Conservation (phyloP, 345 rosid species). For the Adansonia digitata region DNA sequence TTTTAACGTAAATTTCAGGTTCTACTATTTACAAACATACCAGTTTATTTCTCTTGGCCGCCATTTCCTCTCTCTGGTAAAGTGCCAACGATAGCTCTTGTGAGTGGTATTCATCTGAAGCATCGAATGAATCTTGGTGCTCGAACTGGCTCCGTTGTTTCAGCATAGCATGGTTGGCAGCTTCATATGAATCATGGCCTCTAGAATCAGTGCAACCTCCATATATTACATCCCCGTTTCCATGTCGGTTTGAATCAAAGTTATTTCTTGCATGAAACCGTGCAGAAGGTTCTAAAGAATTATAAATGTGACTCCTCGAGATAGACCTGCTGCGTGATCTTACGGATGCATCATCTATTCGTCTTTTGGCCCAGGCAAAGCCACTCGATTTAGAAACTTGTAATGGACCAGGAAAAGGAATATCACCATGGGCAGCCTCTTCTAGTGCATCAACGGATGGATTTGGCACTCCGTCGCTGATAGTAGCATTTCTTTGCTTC, state of each 20-base stretch:
- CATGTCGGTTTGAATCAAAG: slow-evolving; percentile 40
- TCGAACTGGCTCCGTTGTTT: slow-evolving; percentile 76
- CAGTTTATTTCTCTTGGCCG: slow-evolving; percentile 58
- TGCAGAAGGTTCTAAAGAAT: slow-evolving; percentile 45
- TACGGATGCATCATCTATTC: slow-evolving; percentile 50
- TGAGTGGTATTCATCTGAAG: slow-evolving; percentile 82
- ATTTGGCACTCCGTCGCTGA: slow-evolving; percentile 39
- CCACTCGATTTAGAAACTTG: slow-evolving; percentile 83
- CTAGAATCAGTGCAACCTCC: slow-evolving; percentile 45
- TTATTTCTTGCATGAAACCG: slow-evolving; percentile 37
- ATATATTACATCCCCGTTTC: slow-evolving; percentile 24
- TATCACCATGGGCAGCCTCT: slow-evolving; percentile 70
- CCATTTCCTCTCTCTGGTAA: slow-evolving; percentile 62
- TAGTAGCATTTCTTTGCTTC: slow-evolving; percentile 32
- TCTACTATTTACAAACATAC: slow-evolving; percentile 45
- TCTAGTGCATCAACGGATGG: slow-evolving; percentile 43
- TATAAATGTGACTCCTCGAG: slow-evolving; percentile 55
- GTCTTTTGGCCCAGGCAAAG: slow-evolving; percentile 90
- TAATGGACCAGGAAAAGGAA: slow-evolving; percentile 84
- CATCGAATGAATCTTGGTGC: slow-evolving; percentile 80
- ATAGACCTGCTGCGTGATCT: slow-evolving; percentile 55
- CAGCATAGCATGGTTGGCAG: slow-evolving; percentile 48
- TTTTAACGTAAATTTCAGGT: slow-evolving; percentile 9
- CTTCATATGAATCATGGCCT: slow-evolving; percentile 54
- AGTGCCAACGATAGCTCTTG: slow-evolving; percentile 74